Conservation (phyloP, 176 grass and related monocot genomes). For the Pontederia paniculata region DNA sequence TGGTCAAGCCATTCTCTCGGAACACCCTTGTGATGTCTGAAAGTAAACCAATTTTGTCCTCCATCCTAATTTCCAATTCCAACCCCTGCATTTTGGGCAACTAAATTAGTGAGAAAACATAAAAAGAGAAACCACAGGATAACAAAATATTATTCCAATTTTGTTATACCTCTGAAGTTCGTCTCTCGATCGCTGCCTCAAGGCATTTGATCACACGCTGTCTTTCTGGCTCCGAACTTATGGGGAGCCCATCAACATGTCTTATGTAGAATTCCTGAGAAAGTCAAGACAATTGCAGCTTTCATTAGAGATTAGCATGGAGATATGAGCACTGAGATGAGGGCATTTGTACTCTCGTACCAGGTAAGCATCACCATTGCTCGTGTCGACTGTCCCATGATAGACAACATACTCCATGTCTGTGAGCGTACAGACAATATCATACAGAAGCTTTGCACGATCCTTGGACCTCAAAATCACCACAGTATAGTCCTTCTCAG, state of each 20-base stretch:
- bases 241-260: conserved; percentile 45
- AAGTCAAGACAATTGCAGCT: too few species aligned
- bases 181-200: conserved; percentile 67
- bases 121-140: neutral
- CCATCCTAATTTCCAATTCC: conserved; percentile 48
- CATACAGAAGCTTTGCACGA: conserved; percentile 83
- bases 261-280: conserved; percentile 77
- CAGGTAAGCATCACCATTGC: conserved; percentile 54
- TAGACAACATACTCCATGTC: conserved; percentile 82
- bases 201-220: conserved; percentile 49
- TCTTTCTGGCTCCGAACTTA: conserved; percentile 42
- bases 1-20: conserved; percentile 73
- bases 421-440: conserved; percentile 75
- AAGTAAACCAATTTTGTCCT: conserved; percentile 50
- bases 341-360: neutral
- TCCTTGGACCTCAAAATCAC: conserved; percentile 60
- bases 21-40: conserved; percentile 76
- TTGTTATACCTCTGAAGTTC: conserved; percentile 34
- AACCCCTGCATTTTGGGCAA: conserved; percentile 25
- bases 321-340: neutral
- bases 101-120: neutral
- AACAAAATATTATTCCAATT: neutral
- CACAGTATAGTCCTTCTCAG: conserved; percentile 56
- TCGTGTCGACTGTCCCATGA: conserved; percentile 46
- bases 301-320: neutral